phyloP scores from a whole-genome alignment of 1,284 basidiomycete genomes.

The Cutaneotrichosporon cavernicola region DNA sequence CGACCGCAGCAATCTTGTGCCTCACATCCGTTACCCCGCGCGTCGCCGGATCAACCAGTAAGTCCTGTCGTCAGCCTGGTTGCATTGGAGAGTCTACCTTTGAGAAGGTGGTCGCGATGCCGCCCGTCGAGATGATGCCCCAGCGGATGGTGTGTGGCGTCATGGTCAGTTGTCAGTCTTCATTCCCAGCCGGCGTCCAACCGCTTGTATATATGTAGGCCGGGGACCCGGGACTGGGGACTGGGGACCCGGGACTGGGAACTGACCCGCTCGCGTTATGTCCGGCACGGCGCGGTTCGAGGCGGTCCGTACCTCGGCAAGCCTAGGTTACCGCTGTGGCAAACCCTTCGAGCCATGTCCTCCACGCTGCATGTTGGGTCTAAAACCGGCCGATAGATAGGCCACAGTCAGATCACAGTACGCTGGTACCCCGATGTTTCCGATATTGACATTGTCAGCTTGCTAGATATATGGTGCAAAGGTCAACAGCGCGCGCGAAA shows the following conservation, averaged over 20 bases:
- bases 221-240: background rate
- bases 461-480: too few relatives aligned
- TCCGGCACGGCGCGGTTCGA: background rate
- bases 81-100: conserved; percentile 26
- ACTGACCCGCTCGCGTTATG: background rate
- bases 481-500: too few relatives aligned
- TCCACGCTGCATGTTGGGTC: background rate
- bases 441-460: background rate
- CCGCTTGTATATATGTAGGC: background rate
- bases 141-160: conserved; percentile 35
- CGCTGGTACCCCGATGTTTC: background rate
- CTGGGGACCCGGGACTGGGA: background rate
- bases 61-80: conserved; percentile 26
- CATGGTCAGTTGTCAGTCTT: background rate
- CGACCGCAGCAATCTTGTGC: conserved; percentile 75
- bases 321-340: background rate
- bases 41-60: conserved; percentile 33
- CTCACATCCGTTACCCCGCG: conserved; percentile 65
- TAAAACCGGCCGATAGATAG: background rate
- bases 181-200: background rate
- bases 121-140: conserved; percentile 53
- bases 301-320: background rate
- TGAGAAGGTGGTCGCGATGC: conserved; percentile 42
- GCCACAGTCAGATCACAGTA: background rate
- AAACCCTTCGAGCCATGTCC: background rate